These are phyloP conservation scores for Kalmusia sp. DNA, from an alignment of 2,329 filamentous ascomycete species.

Conservation along the genomic window DNA sequence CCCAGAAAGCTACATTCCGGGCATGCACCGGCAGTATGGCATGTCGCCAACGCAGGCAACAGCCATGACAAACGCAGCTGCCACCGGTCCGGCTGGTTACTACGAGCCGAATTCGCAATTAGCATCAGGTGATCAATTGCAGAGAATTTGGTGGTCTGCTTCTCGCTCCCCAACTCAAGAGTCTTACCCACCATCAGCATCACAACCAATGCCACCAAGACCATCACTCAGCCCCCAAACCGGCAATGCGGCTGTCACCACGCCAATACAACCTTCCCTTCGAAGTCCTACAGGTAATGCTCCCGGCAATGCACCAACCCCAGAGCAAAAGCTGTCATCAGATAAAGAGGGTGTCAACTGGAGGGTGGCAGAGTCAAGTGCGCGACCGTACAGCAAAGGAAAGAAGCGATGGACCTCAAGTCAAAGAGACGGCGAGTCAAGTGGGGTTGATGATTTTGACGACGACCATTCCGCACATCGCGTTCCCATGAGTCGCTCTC, in stretches of 20 bases:
- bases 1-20: conserved; percentile 73
- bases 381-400: neutral
- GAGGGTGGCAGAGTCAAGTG: neutral
- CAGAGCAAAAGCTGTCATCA: neutral
- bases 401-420: neutral
- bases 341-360: conserved; percentile 7
- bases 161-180: conserved; percentile 66
- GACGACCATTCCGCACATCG: neutral
- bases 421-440: neutral
- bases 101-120: conserved; percentile 64
- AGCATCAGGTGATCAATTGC: conserved; percentile 70
- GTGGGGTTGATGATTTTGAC: neutral
- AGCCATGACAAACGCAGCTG: conserved; percentile 91
- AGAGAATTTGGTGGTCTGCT: conserved; percentile 61
- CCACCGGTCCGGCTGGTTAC: conserved; percentile 75
- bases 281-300: too few relatives aligned
- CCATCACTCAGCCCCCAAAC: too few relatives aligned
- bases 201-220: too few relatives aligned
- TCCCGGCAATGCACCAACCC: too few relatives aligned
- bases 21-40: conserved; percentile 76
- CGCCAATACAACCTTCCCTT: too few relatives aligned
- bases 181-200: too few relatives aligned
- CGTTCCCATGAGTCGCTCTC: neutral
- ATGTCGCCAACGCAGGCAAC: conserved; percentile 86
- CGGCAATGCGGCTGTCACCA: too few relatives aligned